Conservation (phyloP, 148 eudicot species). For the Camellia granthamiana region DNA sequence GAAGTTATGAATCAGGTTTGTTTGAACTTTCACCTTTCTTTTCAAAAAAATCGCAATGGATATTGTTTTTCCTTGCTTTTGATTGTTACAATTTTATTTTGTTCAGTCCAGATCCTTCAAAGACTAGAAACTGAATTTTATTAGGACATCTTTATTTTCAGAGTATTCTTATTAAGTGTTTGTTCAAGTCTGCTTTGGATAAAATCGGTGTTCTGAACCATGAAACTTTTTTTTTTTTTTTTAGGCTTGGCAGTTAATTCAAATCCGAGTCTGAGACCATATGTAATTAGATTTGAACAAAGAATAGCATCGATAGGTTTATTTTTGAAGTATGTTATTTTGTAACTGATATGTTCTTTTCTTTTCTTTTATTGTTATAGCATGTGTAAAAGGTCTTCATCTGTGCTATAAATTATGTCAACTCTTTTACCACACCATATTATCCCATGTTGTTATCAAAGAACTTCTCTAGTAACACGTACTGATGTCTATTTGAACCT, state of each 20-base stretch:
- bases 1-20: constrained; percentile 98
- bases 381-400: not conserved
- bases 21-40: constrained; percentile 10
- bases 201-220: not conserved
- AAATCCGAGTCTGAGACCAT: not conserved
- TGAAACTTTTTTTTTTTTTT: not conserved
- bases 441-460: not conserved
- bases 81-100: not conserved
- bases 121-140: not conserved
- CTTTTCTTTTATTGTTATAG: not conserved
- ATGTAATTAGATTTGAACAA: not conserved
- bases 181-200: not conserved
- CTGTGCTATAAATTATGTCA: not conserved
- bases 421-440: not conserved
- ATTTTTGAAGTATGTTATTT: not conserved
- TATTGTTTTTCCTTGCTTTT: not conserved
- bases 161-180: not conserved
- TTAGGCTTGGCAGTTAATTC: not conserved
- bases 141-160: not conserved
- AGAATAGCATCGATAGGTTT: not conserved
- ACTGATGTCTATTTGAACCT: not conserved
- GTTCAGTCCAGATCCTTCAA: not conserved
- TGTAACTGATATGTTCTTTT: not conserved
- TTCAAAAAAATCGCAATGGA: not conserved
- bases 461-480: not conserved